A percentile compares a stretch with the other conserved stretches of the same genome.
Evolutionary conservation across 2,329 filamentous ascomycete species (phyloP).

Genomic region (Beauveria pseudobassiana): DNA sequence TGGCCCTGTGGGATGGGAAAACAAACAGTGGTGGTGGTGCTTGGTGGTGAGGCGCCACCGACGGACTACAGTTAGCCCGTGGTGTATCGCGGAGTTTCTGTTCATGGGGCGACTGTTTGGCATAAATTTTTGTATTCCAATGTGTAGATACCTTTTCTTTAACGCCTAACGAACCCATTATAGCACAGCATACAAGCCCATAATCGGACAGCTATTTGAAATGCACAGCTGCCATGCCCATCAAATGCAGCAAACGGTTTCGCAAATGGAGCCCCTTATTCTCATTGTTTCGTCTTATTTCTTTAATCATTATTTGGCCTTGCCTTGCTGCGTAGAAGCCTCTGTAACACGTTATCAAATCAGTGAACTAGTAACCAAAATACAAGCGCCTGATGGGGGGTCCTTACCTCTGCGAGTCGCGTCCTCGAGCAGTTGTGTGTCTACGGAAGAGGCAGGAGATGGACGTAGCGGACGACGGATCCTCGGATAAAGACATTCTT

Average conservation of each 20-base stretch:
- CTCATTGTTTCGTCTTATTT: neutral
- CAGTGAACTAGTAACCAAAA: too few species aligned
- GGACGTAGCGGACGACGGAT: constrained; percentile 87
- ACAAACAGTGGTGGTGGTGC: constrained; percentile 29
- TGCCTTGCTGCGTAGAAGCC: constrained; percentile 49
- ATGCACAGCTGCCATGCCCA: neutral
- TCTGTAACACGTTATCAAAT: constrained; percentile 28
- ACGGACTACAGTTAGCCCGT: neutral
- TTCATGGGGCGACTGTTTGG: neutral
- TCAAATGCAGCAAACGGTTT: neutral
- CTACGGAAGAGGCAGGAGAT: constrained; percentile 73
- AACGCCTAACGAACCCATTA: constrained; percentile 12
- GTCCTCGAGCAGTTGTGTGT: constrained; percentile 82
- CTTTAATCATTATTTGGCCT: constrained; percentile 35
- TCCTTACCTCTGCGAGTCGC: constrained; percentile 73
- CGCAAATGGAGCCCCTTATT: neutral
- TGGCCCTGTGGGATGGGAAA: constrained; percentile 32
- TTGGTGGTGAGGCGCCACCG: constrained; percentile 27
- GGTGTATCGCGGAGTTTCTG: neutral
- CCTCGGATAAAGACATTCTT: constrained; percentile 96
- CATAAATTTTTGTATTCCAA: constrained; percentile 10
- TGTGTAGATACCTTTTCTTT: constrained; percentile 7
- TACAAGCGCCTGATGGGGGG: too few species aligned
- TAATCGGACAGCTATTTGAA: neutral
- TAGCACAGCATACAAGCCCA: constrained; percentile 5